A percentile compares a stretch with the other conserved stretches of the same genome.
Evolutionary conservation across 2,329 filamentous ascomycete genomes (phyloP).

Genomic region (Aspergillus pseudoglaucus): DNA sequence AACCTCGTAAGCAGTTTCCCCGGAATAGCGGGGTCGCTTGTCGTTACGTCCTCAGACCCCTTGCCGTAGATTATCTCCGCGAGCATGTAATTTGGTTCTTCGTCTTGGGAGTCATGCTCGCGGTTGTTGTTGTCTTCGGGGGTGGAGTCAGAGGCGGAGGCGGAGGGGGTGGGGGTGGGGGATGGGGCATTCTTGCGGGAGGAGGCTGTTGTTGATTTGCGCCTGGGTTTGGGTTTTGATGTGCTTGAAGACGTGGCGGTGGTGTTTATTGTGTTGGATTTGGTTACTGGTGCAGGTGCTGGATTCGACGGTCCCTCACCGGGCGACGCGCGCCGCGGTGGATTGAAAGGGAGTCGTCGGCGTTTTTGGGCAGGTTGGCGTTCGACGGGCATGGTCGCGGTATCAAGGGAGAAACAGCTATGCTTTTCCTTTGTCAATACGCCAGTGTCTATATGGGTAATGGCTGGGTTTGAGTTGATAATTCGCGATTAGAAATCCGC

Average conservation of each 20-base stretch:
- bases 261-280: slow-evolving; percentile 15
- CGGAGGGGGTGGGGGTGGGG: slow-evolving; percentile 4
- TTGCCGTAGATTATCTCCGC: slow-evolving; percentile 35
- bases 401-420: neutral
- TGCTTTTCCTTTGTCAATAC: no score
- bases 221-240: slow-evolving; percentile 7
- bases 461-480: no score
- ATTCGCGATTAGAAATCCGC: no score
- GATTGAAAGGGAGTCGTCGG: slow-evolving; percentile 39
- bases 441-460: no score
- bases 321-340: slow-evolving; percentile 31
- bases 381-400: slow-evolving; percentile 21
- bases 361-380: slow-evolving; percentile 29
- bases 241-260: slow-evolving; percentile 1
- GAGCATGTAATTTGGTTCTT: slow-evolving; percentile 43
- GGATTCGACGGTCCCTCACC: slow-evolving; percentile 18
- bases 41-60: slow-evolving; percentile 22
- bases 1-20: slow-evolving; percentile 67
- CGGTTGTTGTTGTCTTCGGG: neutral
- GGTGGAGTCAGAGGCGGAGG: neutral
- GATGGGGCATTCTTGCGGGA: slow-evolving; percentile 3
- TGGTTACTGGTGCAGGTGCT: slow-evolving; percentile 17
- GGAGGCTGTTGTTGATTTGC: slow-evolving; percentile 7
- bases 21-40: slow-evolving; percentile 52
- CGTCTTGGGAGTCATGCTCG: neutral